A percentile compares a stretch with the other conserved stretches of the same genome.
Evolutionary conservation across 169 alveolate species (phyloP).

Genomic region (Plasmodium ovale): DNA sequence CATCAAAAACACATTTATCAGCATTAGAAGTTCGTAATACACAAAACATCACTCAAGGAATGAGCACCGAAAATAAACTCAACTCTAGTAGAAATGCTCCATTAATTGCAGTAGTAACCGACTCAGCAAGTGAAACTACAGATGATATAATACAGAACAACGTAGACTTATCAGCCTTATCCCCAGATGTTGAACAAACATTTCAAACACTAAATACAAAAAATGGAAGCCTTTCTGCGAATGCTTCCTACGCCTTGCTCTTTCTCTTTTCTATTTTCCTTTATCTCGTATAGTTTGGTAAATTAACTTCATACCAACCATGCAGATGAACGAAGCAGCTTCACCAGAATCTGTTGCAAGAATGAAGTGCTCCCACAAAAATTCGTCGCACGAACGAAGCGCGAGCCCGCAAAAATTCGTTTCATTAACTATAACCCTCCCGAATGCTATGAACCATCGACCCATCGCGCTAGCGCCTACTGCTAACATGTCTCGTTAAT

Average conservation of each 20-base stretch:
- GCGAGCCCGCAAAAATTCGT: too few species aligned
- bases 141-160: slow-evolving; percentile 49
- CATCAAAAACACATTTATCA: slow-evolving; percentile 6
- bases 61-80: not conserved
- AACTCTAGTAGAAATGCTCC: slow-evolving; percentile 10
- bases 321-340: too few species aligned
- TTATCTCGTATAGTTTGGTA: slow-evolving; percentile 14
- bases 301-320: too few species aligned
- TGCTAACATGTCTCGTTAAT: too few species aligned
- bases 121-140: slow-evolving; percentile 16
- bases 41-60: slow-evolving; percentile 1
- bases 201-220: slow-evolving; percentile 4
- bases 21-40: slow-evolving; percentile 46
- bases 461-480: too few species aligned
- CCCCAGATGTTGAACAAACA: slow-evolving; percentile 40
- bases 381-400: too few species aligned
- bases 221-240: slow-evolving; percentile 3
- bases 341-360: too few species aligned
- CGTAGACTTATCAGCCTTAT: slow-evolving; percentile 19
- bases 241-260: slow-evolving; percentile 8
- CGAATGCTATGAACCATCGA: too few species aligned
- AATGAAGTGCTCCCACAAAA: too few species aligned
- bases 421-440: too few species aligned
- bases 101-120: slow-evolving; percentile 51
- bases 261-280: slow-evolving; percentile 5